Base-by-base conservation (phyloP, 2,329 filamentous ascomycete species). In the Trichoderma koningii region DNA sequence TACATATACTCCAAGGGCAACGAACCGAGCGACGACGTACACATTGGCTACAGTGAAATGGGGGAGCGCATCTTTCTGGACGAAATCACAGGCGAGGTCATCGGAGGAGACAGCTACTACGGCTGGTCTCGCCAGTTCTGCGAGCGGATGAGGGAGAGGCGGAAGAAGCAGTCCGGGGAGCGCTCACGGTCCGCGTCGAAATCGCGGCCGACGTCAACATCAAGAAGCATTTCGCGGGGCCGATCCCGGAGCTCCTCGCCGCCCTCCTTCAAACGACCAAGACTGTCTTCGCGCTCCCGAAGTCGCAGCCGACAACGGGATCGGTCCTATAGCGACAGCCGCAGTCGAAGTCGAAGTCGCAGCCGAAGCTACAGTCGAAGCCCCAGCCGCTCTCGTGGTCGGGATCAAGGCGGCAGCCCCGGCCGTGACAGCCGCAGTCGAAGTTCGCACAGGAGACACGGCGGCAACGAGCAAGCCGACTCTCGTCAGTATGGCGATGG, bases 81-180 rank as follows among this genome's bases (percentile, higher is more conserved):
- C 70, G 86, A 89, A 69, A 78, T 85, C n/a, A 89, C 85, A 0
- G 88, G 88, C 0, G 85, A 89, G 3, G 77, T 88, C 2, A 74
- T 88, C 7, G 81, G 83, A 7, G 88, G 88, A 1, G 88, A 91
- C 68, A 91, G 90, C 0, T 96, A 96, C 75, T 96, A 96, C 73
- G 93, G 92, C 67, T 96, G 93, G 93, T 94, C 92, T 5, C 84
- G 85, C 45, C 80, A 81, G 1, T 95, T 96, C 70, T 96, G 91
- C 73, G 82, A 91, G 69, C 90, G 89, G 72, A 95, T 95, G 89
- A 92, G 89, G 76, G 78, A 81, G 57, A 80, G 84, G 44, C 76
- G 74, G 30, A 78, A 74, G 51, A 80, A 77, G 63, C 50, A 41
- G 55, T 73, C 66, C 0, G 55, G 77, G 28, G 77, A 75, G 5